phyloP scores from a whole-genome alignment of 345 rosid species.

The Lepidium africanum region DNA sequence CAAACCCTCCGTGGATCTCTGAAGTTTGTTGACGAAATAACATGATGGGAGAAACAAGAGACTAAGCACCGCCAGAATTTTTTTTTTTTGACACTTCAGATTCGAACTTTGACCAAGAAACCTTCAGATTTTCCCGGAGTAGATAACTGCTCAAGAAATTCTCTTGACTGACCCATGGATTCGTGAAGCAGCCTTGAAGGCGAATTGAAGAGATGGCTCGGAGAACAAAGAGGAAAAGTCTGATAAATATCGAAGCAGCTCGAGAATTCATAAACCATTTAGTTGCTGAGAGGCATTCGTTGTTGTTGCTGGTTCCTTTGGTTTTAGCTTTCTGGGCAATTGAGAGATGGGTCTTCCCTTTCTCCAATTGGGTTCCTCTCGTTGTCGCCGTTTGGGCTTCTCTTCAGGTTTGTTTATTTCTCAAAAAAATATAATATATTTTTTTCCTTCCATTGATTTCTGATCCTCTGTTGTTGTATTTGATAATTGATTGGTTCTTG shows the following conservation, averaged over 20 bases:
- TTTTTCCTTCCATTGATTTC: background rate
- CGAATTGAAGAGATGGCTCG: constrained; percentile 35
- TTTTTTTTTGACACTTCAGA: background rate
- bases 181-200: constrained; percentile 16
- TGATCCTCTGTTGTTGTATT: background rate
- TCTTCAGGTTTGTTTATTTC: constrained; percentile 52
- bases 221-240: constrained; percentile 34
- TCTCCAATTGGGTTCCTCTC: constrained; percentile 93
- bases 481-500: background rate
- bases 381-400: constrained; percentile 87
- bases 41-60: background rate
- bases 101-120: constrained; percentile 1
- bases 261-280: constrained; percentile 49
- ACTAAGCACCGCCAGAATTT: background rate
- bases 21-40: constrained; percentile 18
- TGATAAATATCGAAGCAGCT: constrained; percentile 35
- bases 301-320: constrained; percentile 53
- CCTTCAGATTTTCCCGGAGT: background rate
- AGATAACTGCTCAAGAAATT: background rate
- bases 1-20: constrained; percentile 18
- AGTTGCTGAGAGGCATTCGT: constrained; percentile 52
- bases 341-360: constrained; percentile 84
- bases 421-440: background rate
- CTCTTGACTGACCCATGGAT: constrained; percentile 7
- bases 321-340: constrained; percentile 59